Conservation (phyloP, 176 grass and related monocot species). For the Zoysia japonica region DNA sequence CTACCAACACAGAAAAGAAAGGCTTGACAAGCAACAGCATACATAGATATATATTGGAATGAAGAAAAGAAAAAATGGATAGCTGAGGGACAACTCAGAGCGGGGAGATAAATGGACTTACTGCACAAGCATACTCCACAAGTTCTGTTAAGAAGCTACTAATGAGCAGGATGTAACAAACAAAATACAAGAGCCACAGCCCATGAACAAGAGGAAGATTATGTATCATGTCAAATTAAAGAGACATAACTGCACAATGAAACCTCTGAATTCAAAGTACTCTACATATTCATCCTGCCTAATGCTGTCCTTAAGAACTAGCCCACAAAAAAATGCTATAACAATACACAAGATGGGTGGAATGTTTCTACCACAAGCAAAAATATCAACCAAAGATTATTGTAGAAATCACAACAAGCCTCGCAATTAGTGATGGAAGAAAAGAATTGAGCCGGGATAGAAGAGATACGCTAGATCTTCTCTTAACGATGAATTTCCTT, state of each 20-base stretch:
- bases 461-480: too few species aligned
- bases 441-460: too few species aligned
- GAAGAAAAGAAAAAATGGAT: neutral
- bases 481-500: too few species aligned
- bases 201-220: neutral
- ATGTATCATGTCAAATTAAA: constrained; percentile 6
- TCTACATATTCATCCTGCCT: too few species aligned
- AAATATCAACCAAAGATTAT: too few species aligned
- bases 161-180: constrained; percentile 1
- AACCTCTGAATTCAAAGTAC: neutral
- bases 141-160: neutral
- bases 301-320: too few species aligned
- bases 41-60: neutral
- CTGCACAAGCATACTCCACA: constrained; percentile 88
- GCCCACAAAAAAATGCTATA: too few species aligned
- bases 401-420: too few species aligned
- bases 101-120: constrained; percentile 44
- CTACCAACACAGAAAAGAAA: neutral
- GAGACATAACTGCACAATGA: neutral
- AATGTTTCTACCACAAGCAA: too few species aligned
- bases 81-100: neutral
- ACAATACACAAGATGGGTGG: too few species aligned
- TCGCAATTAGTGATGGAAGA: too few species aligned
- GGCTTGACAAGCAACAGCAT: neutral
- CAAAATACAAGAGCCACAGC: neutral